Evolutionary conservation across 2,329 filamentous ascomycete genomes (phyloP), one percentile per base, ranked within the genome.

Genomic region (Xylariaceae sp.): DNA sequence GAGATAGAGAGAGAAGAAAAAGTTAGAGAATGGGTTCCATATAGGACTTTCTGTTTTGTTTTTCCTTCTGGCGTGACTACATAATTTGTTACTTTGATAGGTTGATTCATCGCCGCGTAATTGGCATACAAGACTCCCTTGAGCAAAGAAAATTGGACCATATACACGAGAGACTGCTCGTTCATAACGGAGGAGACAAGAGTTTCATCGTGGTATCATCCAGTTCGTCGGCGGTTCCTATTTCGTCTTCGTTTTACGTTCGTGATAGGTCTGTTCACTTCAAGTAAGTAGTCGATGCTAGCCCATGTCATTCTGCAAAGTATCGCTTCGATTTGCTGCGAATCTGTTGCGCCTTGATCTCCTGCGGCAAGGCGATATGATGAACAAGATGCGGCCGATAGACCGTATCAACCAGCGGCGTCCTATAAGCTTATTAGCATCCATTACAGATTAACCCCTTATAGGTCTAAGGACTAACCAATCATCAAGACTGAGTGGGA

Each of bases 401-500:
- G 49, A 73, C 67, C 7, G 71, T 68, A 53, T 69, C 68, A 9
- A 71, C 68, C 45, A 65, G 56, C 6, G 66, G 69, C 44, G 65
- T 70, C 67, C 67, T 69, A 35, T 57, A 4, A 1, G 15, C 15
- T 23, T 2, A 44, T 52, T 30, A 55, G 57, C 45, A 17, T 30
- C 58, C 37, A 23, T n/a, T 6, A 10, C 9, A 18, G 7, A 13
- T 17, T 23, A 39, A 18, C 49, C n/a, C n/a, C 52, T 41, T 23
- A 2, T 17, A 4, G 10, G 1, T 6, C 45, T 11, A 3, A 37
- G 39, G 5, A 71, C 75, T 68, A 72, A 83, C 89, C 89, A 97
- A 70, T 97, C 92, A 72, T 97, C 92, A 60, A 96, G 77, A 53
- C 88, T 92, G 13, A 97, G 79, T 0, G 92, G 92, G 65, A 97